Evolutionary conservation across 2,329 filamentous ascomycete species (phyloP), one percentile per base, ranked within the genome.

Genomic region (Verticillium albo-atrum): DNA sequence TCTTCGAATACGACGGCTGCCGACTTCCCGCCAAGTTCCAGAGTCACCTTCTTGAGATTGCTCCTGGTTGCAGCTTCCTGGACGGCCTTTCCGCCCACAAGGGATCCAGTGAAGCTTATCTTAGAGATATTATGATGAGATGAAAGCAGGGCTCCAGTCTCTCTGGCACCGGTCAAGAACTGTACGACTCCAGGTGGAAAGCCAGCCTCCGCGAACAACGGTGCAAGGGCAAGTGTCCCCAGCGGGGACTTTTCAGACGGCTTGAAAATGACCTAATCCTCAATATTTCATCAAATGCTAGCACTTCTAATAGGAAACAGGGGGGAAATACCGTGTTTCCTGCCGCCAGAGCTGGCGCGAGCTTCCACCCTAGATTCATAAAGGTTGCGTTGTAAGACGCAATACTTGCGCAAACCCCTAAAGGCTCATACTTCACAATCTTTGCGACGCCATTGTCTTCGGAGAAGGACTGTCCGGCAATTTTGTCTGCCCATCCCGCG

Each of bases 161-260:
- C 83, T 42, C 78, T 77, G 14, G 56, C 57, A 4, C 63, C 63
- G 3, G 54, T 60, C 34, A 65, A 53, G 4, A 65, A 35, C 9
- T 65, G 62, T 14, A 65, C n/a, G 14, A 62, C 62, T 3, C 63
- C 63, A 9, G 59, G 57, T n/a, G 65, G 61, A 23, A 67, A 62
- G 3, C 65, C 59, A n/a, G 62, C 61, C 66, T 91, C 80, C 62
- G 85, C 82, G 63, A 91, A 79, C 20, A 92, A 75, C 30, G 83
- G 82, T 1, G 71, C 73, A 1, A 75, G 64, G 42, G 94, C 93
- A 88, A 94, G 92, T 68, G 88, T 86, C 10, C 90, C 90, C 61
- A 90, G 90, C 7, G 91, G 91, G 68, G 93, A 90, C 61, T 90
- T 86, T 78, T 95, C 91, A 1, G 90, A 94, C 6, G 91, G 90